Base-by-base conservation (phyloP, 441 rosid genomes). In the Gossypium trilobum region DNA sequence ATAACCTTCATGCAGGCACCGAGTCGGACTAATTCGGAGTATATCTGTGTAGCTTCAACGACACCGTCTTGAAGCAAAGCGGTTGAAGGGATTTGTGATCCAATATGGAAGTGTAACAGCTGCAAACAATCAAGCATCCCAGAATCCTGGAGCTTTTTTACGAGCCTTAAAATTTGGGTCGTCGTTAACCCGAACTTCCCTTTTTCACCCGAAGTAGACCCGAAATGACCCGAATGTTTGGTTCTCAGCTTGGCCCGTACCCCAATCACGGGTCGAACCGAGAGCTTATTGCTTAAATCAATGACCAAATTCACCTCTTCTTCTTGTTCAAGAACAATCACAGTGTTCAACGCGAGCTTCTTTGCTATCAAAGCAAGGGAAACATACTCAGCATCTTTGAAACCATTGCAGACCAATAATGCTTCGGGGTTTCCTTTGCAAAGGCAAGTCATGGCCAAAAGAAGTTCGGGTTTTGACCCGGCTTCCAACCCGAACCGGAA, bases 401-500 rank as follows among this genome's bases (percentile, higher is more conserved):
- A 94, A 3, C 97, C 99, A 57, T 94, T 94, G 51, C 99, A 94
- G 6, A 94, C 84, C 20, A 94, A 80, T 27, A 94, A 76, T 1
- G 93, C 86, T n/a, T 89, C 93, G 0, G 85, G 88, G 71, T 71
- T 88, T 54, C 96, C 97, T 60, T 83, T 88, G 78, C 95, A 91
- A 52, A 94, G 76, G 75, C 95, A 89, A 80, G 85, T 90, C 97
- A 94, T 94, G 2, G 97, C 96, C 0, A 94, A 75, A 3, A 94
- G 91, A 1, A 94, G 92, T 86, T 94, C 97, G 13, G 97, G 98
- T 25, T 94, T 94, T 0, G 98, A 94, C 69, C 98, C 98, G 56
- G 97, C 92, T 63, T 94, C 97, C 36, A 94, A 73, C 5, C 97
- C 98, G 73, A 94, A 94, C 20, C 95, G 86, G 77, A 89, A 91